Percentiles rank a stretch among this genome's conserved stretches.
Evolutionary conservation across 2,329 filamentous ascomycete species (phyloP).

Genomic region (Rosellinia necatrix): DNA sequence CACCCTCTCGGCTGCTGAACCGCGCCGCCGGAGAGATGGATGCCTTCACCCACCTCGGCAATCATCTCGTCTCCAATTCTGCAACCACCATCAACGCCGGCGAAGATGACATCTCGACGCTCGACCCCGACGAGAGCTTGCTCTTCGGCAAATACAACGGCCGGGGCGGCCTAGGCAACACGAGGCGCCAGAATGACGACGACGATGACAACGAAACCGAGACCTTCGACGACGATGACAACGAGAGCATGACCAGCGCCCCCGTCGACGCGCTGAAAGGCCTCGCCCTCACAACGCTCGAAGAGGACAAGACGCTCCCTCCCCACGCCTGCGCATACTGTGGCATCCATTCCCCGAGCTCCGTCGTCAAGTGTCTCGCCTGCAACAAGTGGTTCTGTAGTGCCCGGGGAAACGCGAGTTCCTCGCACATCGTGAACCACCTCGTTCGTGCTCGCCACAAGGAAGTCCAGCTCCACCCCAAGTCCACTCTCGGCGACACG

Average conservation of each 20-base stretch:
- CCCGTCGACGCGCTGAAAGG: conserved; percentile 77
- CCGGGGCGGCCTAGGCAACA: conserved; percentile 53
- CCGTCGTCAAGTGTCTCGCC: conserved; percentile 92
- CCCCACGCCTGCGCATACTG: conserved; percentile 97
- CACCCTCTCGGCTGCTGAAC: conserved; percentile 31
- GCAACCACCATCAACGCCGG: conserved; percentile 86
- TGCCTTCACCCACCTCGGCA: conserved; percentile 85
- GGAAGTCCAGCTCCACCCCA: conserved; percentile 95
- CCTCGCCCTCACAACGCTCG: conserved; percentile 57
- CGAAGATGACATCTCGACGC: conserved; percentile 72
- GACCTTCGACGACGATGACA: conserved; percentile 80
- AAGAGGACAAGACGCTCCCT: conserved; percentile 90
- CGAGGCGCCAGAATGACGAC: conserved; percentile 73
- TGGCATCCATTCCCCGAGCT: conserved; percentile 93
- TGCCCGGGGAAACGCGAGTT: conserved; percentile 92
- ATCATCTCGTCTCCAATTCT: conserved; percentile 83
- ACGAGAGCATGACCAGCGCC: conserved; percentile 76
- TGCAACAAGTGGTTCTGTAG: conserved; percentile 99
- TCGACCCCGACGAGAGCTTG: conserved; percentile 79
- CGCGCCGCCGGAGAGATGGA: conserved; percentile 69
- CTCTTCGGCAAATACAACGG: conserved; percentile 73
- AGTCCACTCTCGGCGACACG: conserved; percentile 91
- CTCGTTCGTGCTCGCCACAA: conserved; percentile 96
- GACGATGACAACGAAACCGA: conserved; percentile 92
- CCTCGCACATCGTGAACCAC: conserved; percentile 98